Percentiles rank a stretch among this genome's conserved stretches.
phyloP scores from a whole-genome alignment of 1,284 basidiomycete species.

The Melampsora occidentalis region DNA sequence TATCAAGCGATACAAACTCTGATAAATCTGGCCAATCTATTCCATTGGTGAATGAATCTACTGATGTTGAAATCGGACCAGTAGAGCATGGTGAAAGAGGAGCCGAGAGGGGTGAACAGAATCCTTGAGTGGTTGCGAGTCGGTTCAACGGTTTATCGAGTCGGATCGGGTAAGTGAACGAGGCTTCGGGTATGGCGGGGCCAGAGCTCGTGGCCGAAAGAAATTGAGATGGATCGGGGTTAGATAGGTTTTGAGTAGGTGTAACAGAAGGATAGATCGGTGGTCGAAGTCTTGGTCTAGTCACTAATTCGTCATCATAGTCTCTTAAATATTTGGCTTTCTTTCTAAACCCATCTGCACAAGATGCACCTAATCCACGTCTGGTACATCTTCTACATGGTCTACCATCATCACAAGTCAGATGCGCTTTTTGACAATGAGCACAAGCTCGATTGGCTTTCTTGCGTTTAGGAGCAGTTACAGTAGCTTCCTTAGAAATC shows the following conservation, averaged over 20 bases:
- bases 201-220: conserved; percentile 68
- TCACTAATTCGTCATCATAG: conserved; percentile 69
- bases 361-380: conserved; percentile 82
- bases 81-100: neutral
- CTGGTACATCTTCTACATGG: conserved; percentile 93
- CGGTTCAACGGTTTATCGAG: too few species aligned
- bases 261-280: neutral
- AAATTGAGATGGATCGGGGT: neutral
- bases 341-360: conserved; percentile 90
- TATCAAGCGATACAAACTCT: neutral
- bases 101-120: neutral
- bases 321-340: conserved; percentile 96
- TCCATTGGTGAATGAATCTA: neutral
- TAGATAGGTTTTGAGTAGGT: neutral
- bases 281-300: conserved; percentile 22
- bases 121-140: conserved; percentile 68
- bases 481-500: neutral
- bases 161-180: too few species aligned
- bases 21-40: conserved; percentile 7
- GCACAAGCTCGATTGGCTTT: conserved; percentile 89
- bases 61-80: conserved; percentile 6
- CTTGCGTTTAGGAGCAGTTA: conserved; percentile 56
- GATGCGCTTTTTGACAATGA: conserved; percentile 87
- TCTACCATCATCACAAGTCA: conserved; percentile 95
- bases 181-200: conserved; percentile 58